These are phyloP conservation scores for Zygotorulaspora chibaensis DNA, from an alignment of 805 yeast species.

Conservation along the genomic window DNA sequence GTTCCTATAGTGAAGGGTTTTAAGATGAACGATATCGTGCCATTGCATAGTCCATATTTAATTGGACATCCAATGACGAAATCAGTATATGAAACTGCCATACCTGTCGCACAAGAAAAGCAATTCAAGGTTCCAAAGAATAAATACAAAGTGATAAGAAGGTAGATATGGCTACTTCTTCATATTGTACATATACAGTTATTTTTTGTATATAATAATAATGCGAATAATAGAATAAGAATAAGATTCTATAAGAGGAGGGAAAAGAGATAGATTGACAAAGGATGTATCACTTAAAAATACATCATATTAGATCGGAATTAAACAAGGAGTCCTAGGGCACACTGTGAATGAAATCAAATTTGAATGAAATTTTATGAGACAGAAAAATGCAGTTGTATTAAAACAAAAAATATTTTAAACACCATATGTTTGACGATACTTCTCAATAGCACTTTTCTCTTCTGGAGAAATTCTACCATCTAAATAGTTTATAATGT, in stretches of 20 bases:
- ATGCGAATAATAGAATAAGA: neutral
- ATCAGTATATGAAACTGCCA: conserved; percentile 52
- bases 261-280: conserved; percentile 1
- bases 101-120: conserved; percentile 41
- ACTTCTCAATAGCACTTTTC: conserved; percentile 52
- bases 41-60: conserved; percentile 76
- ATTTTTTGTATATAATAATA: conserved; percentile 1
- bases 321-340: conserved; percentile 1
- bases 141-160: conserved; percentile 33
- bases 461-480: conserved; percentile 55
- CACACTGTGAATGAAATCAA: neutral
- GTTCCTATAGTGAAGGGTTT: conserved; percentile 82
- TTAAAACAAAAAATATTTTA: conserved; percentile 5
- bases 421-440: conserved; percentile 43
- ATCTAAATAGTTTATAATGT: conserved; percentile 62
- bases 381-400: conserved; percentile 1
- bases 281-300: conserved; percentile 13
- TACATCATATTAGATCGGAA: conserved; percentile 9
- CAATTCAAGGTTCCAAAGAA: conserved; percentile 32
- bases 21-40: conserved; percentile 80
- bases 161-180: conserved; percentile 14
- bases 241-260: neutral
- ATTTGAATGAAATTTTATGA: neutral
- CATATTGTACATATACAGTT: neutral
- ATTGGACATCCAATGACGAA: conserved; percentile 83